Evolutionary conservation across 2,329 filamentous ascomycete species (phyloP), one percentile per base, ranked within the genome.

Genomic region (Phialophora verrucosa): DNA sequence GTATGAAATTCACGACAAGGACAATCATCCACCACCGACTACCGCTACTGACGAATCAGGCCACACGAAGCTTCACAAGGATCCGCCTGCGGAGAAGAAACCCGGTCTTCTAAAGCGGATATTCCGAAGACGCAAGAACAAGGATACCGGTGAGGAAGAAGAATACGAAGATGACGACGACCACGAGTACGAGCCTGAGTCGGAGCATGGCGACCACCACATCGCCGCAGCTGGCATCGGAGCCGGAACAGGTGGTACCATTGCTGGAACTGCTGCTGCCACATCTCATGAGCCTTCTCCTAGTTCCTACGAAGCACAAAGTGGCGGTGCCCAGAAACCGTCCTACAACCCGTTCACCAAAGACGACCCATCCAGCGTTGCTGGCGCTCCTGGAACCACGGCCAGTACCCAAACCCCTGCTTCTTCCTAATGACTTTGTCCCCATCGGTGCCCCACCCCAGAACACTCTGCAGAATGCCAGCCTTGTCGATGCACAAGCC

Each of bases 101-200:
- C 70, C 70, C 11, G 58, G 62, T 25, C 58, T 73, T 27, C 56
- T 73, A 58, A 71, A 70, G 57, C 66, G 71, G n/a, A 71, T 73
- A 51, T 71, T 73, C 64, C 68, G 66, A 59, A 62, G 66, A n/a
- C 67, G 70, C 61, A 71, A 70, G 69, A 73, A 72, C 67, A 72
- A 73, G 63, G 69, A 72, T 31, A 72, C 70, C 1, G 71, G 71
- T 20, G 69, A 66, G 25, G 68, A 70, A 3, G 71, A 72, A 51
- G 70, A 73, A 17, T 71, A 73, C 65, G 67, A 65, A 27, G 65
- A 69, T 4, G 67, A 73, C 38, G 71, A 71, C 23, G 65, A 71
- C 17, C 69, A 73, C 12, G 50, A 54, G 20, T 65, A 71, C 20
- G 69, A 72, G 23, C 42, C 29, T 14, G 50, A 49, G 20, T 49